Base-by-base conservation (phyloP, 441 rosid species). In the Brassica balearica region DNA sequence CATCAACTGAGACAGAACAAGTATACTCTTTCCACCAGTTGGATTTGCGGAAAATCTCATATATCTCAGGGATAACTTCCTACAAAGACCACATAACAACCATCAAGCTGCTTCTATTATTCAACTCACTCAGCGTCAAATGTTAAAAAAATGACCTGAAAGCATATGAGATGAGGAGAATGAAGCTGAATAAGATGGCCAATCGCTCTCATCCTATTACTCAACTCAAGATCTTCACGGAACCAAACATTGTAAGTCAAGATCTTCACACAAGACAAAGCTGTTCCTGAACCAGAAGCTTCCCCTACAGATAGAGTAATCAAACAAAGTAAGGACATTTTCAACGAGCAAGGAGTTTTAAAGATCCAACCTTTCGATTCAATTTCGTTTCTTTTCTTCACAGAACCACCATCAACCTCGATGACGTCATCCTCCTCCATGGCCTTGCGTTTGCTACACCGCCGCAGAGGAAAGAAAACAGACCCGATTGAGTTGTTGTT, bases 181-280 rank as follows among this genome's bases (percentile, higher is more conserved):
- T 95, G 97, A 63, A 87, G 81, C 69, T 87, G 85, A 62, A 95
- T 84, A 62, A 93, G 85, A 46, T 90, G 89, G 14, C 99, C 96
- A 3, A 93, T 82, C 6, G 98, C 91, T 85, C 87, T 85, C 97
- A 93, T 93, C 83, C 99, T 87, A 61, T 62, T 75, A 72, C 81
- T 85, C 84, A 95, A 17, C 85, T 93, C 99, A 80, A 95, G 72
- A 80, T 93, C 99, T 78, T 93, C 98, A 41, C 97, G 88, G 68
- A 95, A 93, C 99, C 99, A 95, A 73, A 95, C 94, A 88, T 95
- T 95, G 84, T 95, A 95, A 86, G 84, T 95, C 88, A 95, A 81
- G 38, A 95, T 78, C 88, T 92, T 90, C 72, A 92, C 68, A 15
- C 92, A 69, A 79, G 75, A 51, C 11, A 67, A 36, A 78, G 55